These are phyloP conservation scores for Hibiscus syriacus DNA, from an alignment of 345 rosid genomes.

Conservation along the genomic window DNA sequence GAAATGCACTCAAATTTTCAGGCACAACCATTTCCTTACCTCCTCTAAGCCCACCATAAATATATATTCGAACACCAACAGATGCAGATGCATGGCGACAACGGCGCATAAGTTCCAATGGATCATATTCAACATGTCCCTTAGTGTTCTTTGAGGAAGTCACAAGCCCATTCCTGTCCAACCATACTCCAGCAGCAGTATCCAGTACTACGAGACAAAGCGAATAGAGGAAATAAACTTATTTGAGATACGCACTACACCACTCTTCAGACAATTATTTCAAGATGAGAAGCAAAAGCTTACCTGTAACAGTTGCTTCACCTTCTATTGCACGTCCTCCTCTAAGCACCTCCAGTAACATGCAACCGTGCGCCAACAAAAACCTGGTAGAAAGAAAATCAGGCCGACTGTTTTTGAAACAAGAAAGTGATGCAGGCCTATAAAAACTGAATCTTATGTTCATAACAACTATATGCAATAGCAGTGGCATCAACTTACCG, in stretches of 20 bases:
- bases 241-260: neutral
- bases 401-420: slow-evolving; percentile 1
- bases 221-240: slow-evolving; percentile 6
- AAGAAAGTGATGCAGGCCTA: neutral
- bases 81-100: too few species aligned
- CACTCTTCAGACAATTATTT: neutral
- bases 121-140: too few species aligned
- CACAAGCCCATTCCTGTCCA: too few species aligned
- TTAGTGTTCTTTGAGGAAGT: too few species aligned
- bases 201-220: too few species aligned
- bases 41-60: too few species aligned
- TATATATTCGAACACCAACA: too few species aligned
- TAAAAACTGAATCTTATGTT: neutral
- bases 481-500: slow-evolving; percentile 44
- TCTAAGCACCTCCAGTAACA: slow-evolving; percentile 87
- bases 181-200: too few species aligned
- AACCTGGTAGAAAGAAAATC: slow-evolving; percentile 17
- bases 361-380: too few species aligned
- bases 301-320: too few species aligned
- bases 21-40: slow-evolving; percentile 32
- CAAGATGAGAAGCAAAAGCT: slow-evolving; percentile 13
- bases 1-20: neutral
- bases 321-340: slow-evolving; percentile 89
- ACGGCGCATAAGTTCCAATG: too few species aligned
- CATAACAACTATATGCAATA: neutral